Evolutionary conservation across 2,329 filamentous ascomycete species (phyloP), one percentile per base, ranked within the genome.

Genomic region (Plenodomus biglobosus): DNA sequence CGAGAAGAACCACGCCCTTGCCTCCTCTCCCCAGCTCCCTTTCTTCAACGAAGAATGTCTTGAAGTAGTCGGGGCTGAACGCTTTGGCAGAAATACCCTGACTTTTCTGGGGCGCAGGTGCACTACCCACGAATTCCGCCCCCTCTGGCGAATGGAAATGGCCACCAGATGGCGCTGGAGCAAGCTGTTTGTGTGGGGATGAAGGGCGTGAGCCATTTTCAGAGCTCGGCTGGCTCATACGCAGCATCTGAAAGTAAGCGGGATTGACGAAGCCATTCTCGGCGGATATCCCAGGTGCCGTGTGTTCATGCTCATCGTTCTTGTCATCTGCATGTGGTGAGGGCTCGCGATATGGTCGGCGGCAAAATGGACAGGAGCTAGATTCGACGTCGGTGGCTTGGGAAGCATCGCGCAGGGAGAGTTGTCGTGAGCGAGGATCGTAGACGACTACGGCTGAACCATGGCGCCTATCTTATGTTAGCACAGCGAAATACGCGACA

Each of bases 171-270:
- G 61, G 58, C 7, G 64, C 59, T 8, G 70, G 68, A 24, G 66
- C 66, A 43, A 68, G 53, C 62, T 76, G 67, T 72, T 78, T 71
- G 71, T 77, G 71, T 15, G 79, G 76, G 44, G 81, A 78, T 2
- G 79, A 68, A 30, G 80, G 75, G 48, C 72, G 62, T 44, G 74
- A 73, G 39, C 67, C 64, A 66, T 70, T 76, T 72, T 63, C 79
- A 71, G 72, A 85, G 39, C 64, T 75, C 45, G 78, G 79, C 42
- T 76, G 73, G 58, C 80, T 85, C 42, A 80, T 74, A 38, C 83
- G 87, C 35, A 99, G 85, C 87, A 97, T 92, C 64, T 90, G 90
- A 73, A 99, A 99, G 77, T 99, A 99, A 42, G 91, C 85, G 2
- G 92, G 92, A 64, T 92, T 87, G 60, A 96, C 88, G 68, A 92